Base-by-base conservation (phyloP, 129 eudicot genomes). In the Lactuca sativa region DNA sequence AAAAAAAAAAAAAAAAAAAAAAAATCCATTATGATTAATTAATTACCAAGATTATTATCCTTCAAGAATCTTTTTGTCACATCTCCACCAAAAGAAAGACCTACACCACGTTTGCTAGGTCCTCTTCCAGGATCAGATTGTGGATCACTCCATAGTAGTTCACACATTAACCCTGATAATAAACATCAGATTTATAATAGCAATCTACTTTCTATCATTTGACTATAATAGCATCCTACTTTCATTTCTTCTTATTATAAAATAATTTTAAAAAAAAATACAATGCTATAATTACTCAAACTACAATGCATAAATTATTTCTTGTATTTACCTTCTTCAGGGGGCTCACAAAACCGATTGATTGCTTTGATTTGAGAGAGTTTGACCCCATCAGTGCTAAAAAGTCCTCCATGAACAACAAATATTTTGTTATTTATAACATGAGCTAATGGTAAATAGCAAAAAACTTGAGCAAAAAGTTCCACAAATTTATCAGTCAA, bases 101-200 rank as follows among this genome's bases (percentile, higher is more conserved):
- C 99, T 41, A 95, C 99, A 77, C 99, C 99, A 30, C 99, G 95
- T 86, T 95, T 95, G 78, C 99, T 95, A 43, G 99, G 99, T 41
- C 99, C 99, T 78, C 99, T 82, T 37, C 99, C 99, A 68, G 84
- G 97, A 58, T 72, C 75, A 69, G 97, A 96, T 74, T 95, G 99
- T 55, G 99, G 99, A 82, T 95, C 99, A 82, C 99, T 95, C 99
- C 99, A 95, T 68, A 95, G 78, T 74, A 90, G 73, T 79, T 95
- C 99, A 83, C 99, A 95, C 99, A 95, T 95, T 79, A 95, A 84
- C 25, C 99, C 99, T 95, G 79, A 75, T 59, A 66, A 51, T 25
- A 25, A 25, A 25, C 30, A 25, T 2, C 30, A 25, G 30, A 25
- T 25, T 25, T 25, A 25, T 25, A 25, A 0, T 25, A 25, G 30